Percentiles rank a stretch among this genome's conserved stretches.
phyloP scores from a whole-genome alignment of 208 protist species.

The Leishmania arabica region DNA sequence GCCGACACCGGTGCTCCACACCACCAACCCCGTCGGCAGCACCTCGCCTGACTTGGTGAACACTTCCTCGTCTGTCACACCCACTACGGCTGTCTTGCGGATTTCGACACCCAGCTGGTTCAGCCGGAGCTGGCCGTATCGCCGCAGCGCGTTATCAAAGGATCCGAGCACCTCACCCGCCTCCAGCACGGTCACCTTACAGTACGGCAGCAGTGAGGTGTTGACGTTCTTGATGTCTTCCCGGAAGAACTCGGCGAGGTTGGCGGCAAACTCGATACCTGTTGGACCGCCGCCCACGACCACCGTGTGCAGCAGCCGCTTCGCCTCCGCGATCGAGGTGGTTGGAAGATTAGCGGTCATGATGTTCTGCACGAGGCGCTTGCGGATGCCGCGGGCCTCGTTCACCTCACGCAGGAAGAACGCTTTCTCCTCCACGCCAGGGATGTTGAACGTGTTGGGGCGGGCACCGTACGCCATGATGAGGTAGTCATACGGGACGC shows the following conservation, averaged over 20 bases:
- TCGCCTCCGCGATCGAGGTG: constrained; percentile 69
- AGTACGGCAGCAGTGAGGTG: constrained; percentile 64
- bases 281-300: constrained; percentile 93
- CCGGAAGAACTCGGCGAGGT: constrained; percentile 90
- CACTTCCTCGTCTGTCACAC: constrained; percentile 74
- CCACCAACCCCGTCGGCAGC: constrained; percentile 70
- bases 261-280: constrained; percentile 88
- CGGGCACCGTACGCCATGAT: constrained; percentile 87
- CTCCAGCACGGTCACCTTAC: constrained; percentile 89
- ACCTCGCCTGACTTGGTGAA: constrained; percentile 69
- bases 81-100: constrained; percentile 69
- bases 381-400: constrained; percentile 88
- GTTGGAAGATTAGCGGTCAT: constrained; percentile 89
- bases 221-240: constrained; percentile 83
- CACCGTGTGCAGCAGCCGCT: constrained; percentile 87
- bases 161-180: constrained; percentile 86
- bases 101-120: constrained; percentile 69
- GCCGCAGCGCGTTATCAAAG: constrained; percentile 82
- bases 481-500: constrained; percentile 92
- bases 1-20: constrained; percentile 90
- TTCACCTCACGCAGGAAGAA: constrained; percentile 92
- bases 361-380: constrained; percentile 92
- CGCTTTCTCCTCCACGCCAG: constrained; percentile 87
- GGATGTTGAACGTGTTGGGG: constrained; percentile 93
- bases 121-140: constrained; percentile 77